Evolutionary conservation across 2,329 filamentous ascomycete species (phyloP), one percentile per base, ranked within the genome.

Genomic region (Fusarium chuoi): DNA sequence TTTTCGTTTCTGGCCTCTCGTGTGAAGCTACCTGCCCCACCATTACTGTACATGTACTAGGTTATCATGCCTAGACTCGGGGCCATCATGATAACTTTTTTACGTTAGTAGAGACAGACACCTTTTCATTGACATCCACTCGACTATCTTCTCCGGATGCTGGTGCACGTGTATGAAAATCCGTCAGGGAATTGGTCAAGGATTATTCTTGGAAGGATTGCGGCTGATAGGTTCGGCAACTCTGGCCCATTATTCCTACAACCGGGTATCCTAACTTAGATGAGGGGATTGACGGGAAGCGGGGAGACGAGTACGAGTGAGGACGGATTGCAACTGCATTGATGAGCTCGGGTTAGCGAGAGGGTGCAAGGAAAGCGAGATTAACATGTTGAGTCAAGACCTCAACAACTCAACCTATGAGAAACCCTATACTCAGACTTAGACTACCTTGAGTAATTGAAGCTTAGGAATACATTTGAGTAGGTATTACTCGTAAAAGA

Each of bases 171-270:
- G 77, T 76, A 44, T 74, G 70, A 59, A 70, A 78, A 75, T 70
- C 75, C 75, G 73, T 78, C 77, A 78, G 65, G 74, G 75, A 65
- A 78, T 76, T 78, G 76, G 77, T 67, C 74, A 62, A 60, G 71
- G 68, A 49, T 65, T 42, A 64, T 57, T 56, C 42, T 57, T 48
- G 41, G 51, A 39, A 39, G 65, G 38, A 52, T 66, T 64, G 42
- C 65, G 75, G 71, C 73, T 70, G 65, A 76, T 75, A 77, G 75
- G 68, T 64, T 65, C 68, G 75, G 72, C 52, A 65, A 58, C 54
- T 61, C 49, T 57, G 57, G 41, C 65, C 69, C 65, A 55, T 63
- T 68, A 38, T 55, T 68, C 56, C 48, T 69, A 55, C 64, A 24
- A 45, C 33, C 65, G 56, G 65, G 69, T 68, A 41, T 69, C 65